These are phyloP conservation scores for Diaporthe eres DNA, from an alignment of 2,329 filamentous ascomycete species.

Conservation along the genomic window DNA sequence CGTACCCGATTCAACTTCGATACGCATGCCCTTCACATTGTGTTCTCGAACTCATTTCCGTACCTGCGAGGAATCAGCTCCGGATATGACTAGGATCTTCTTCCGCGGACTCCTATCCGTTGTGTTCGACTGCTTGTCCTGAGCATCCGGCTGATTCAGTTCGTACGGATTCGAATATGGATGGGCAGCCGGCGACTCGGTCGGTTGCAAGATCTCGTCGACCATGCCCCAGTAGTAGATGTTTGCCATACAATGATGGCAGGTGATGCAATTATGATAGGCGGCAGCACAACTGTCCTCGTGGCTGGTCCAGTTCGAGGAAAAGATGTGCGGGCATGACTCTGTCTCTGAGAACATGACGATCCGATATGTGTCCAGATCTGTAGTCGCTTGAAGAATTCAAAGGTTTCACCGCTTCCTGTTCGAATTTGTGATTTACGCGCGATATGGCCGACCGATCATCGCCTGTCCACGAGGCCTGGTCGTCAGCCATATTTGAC, in stretches of 20 bases:
- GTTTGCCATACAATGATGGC: constrained; percentile 33
- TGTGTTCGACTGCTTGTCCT: neutral
- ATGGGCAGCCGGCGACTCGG: neutral
- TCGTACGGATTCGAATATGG: neutral
- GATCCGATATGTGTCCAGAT: neutral
- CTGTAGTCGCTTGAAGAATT: neutral
- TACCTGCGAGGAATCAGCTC: neutral
- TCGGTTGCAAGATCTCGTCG: neutral
- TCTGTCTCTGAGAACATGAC: constrained; percentile 32
- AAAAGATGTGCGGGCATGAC: constrained; percentile 34
- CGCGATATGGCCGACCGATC: neutral
- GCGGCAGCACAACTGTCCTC: constrained; percentile 28
- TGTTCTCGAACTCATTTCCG: neutral
- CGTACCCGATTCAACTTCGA: neutral
- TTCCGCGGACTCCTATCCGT: neutral
- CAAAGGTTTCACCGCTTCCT: neutral
- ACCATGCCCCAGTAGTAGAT: constrained; percentile 31
- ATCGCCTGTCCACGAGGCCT: neutral
- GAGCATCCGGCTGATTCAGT: constrained; percentile 4
- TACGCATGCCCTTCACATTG: neutral
- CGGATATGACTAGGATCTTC: neutral
- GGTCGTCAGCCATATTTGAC: neutral
- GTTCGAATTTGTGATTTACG: neutral
- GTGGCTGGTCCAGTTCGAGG: constrained; percentile 29
- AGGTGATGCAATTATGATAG: constrained; percentile 33